Evolutionary conservation across 1,139 yeast genomes (phyloP).

Genomic region (Debaryomyces nepalensis): DNA sequence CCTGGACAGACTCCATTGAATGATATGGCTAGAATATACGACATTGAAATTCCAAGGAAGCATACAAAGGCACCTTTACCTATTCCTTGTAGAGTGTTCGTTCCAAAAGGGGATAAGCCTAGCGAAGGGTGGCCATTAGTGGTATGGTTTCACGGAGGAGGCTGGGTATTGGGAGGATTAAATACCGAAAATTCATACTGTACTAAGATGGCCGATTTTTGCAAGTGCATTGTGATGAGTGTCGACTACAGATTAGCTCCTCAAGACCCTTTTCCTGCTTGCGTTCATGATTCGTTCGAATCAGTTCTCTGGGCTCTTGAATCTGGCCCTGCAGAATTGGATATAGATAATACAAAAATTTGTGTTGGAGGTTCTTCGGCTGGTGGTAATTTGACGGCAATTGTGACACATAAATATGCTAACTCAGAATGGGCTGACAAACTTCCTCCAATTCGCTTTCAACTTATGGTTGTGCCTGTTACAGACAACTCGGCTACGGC

Average conservation of each 20-base stretch:
- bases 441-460: constrained; percentile 45
- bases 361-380: constrained; percentile 55
- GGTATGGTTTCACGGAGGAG: constrained; percentile 56
- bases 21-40: constrained; percentile 33
- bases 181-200: constrained; percentile 51
- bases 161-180: constrained; percentile 53
- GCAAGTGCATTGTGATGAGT: constrained; percentile 41
- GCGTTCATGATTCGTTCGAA: constrained; percentile 52
- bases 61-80: constrained; percentile 28
- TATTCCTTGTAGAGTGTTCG: constrained; percentile 46
- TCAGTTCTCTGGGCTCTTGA: constrained; percentile 28
- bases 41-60: constrained; percentile 41
- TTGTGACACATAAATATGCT: constrained; percentile 45
- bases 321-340: constrained; percentile 25
- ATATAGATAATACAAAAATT: constrained; percentile 37
- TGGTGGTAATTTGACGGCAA: constrained; percentile 52
- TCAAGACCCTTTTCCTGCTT: constrained; percentile 54
- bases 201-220: constrained; percentile 42
- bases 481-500: constrained; percentile 51
- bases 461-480: constrained; percentile 52
- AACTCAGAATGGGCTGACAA: constrained; percentile 24
- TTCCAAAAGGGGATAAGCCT: constrained; percentile 42
- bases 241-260: constrained; percentile 55
- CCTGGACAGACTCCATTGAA: constrained; percentile 46
- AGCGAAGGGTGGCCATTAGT: constrained; percentile 49